A percentile compares a stretch with the other conserved stretches of the same genome.
These are phyloP conservation scores for Eimeria falciformis DNA, from an alignment of 169 alveolate species.

Conservation along the genomic window DNA sequence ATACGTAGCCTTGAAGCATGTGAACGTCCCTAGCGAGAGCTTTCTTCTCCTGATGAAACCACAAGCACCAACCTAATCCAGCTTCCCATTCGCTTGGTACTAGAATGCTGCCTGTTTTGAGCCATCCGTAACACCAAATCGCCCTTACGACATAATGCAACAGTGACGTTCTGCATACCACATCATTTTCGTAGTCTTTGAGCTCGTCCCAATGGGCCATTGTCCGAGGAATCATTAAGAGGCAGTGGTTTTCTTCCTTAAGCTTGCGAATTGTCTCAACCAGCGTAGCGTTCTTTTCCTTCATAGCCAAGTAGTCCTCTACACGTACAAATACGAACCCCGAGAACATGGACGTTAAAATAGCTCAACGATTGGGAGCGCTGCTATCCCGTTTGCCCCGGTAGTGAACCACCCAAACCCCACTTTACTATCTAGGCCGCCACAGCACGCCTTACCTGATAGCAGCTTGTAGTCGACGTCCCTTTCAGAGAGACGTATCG, in stretches of 20 bases:
- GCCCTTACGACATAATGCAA: no score
- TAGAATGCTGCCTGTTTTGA: no score
- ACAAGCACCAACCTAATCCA: not conserved
- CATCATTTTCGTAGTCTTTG: conserved; percentile 51
- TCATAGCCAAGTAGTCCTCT: conserved; percentile 59
- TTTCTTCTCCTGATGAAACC: conserved; percentile 59
- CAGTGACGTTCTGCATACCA: conserved; percentile 5
- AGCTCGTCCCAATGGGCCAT: conserved; percentile 64
- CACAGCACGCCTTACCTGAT: conserved; percentile 62
- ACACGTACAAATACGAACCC: not conserved
- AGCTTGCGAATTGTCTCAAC: conserved; percentile 49
- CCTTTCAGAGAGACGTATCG: conserved; percentile 81
- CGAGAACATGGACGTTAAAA: no score
- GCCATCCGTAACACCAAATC: no score
- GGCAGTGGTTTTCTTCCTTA: conserved; percentile 58
- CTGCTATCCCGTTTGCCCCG: no score
- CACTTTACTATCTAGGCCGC: no score
- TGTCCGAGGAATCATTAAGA: conserved; percentile 61
- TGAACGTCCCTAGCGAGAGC: conserved; percentile 83
- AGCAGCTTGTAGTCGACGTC: conserved; percentile 83
- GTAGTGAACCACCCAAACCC: no score
- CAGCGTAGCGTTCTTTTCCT: conserved; percentile 57
- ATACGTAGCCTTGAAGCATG: conserved; percentile 83
- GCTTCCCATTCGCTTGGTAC: no score
- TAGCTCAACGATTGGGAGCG: no score